These are phyloP conservation scores for Poteriospumella lacustris DNA, from an alignment of 108 stramenopile species.

Conservation along the genomic window DNA sequence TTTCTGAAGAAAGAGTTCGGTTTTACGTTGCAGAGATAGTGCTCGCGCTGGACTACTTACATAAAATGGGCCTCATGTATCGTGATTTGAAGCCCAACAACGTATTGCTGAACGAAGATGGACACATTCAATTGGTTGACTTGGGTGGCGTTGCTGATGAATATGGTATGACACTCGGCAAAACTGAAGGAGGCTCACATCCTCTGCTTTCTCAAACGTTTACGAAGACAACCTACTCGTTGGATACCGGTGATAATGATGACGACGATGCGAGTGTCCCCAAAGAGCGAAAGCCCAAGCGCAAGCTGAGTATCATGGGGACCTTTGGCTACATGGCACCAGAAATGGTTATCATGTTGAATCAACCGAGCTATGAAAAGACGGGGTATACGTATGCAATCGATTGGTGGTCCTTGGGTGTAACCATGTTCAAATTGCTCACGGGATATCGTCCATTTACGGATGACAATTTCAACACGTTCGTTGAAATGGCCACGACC, in stretches of 20 bases:
- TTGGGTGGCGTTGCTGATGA: constrained; percentile 42
- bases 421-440: constrained; percentile 47
- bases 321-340: constrained; percentile 51
- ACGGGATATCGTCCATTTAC: constrained; percentile 48
- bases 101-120: constrained; percentile 52
- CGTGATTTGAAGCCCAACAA: constrained; percentile 58
- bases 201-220: constrained; percentile 30
- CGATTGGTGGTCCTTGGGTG: constrained; percentile 57
- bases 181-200: not conserved
- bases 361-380: constrained; percentile 29
- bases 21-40: constrained; percentile 58
- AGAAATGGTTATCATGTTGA: constrained; percentile 42
- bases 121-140: constrained; percentile 59
- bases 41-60: constrained; percentile 52
- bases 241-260: constrained; percentile 19
- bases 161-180: constrained; percentile 21
- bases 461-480: constrained; percentile 39
- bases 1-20: constrained; percentile 34
- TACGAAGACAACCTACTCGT: constrained; percentile 26
- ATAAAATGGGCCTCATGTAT: constrained; percentile 57
- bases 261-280: constrained; percentile 1
- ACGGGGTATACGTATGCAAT: constrained; percentile 47
- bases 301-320: constrained; percentile 15
- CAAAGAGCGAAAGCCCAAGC: not conserved
- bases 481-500: constrained; percentile 30